A percentile compares a stretch with the other conserved stretches of the same genome.
Evolutionary conservation across 371 early-diverging fungal species (phyloP).

Genomic region (Quaeritorhiza haematococci): DNA sequence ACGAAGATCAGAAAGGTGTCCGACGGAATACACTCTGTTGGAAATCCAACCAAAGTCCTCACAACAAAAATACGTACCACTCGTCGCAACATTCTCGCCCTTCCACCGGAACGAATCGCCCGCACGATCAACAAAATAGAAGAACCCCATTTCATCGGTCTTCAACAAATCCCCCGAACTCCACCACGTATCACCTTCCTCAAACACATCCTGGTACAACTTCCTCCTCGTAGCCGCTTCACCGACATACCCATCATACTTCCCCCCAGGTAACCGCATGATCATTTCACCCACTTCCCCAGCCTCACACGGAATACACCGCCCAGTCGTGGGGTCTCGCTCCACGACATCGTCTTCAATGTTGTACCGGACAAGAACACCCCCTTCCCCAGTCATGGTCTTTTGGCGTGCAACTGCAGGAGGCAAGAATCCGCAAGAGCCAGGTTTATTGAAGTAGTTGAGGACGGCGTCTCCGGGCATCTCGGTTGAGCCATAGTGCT

Average conservation of each 20-base stretch:
- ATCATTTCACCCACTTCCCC: constrained; percentile 51
- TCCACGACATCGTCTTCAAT: constrained; percentile 36
- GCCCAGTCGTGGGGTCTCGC: constrained; percentile 35
- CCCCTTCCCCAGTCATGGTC: constrained; percentile 21
- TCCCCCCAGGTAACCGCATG: constrained; percentile 22
- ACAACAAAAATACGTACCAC: constrained; percentile 19
- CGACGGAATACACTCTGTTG: no score
- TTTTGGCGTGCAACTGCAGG: constrained; percentile 34
- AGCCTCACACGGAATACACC: constrained; percentile 36
- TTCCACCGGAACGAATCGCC: constrained; percentile 70
- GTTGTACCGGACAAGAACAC: constrained; percentile 27
- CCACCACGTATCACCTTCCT: constrained; percentile 53
- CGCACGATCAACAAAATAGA: constrained; percentile 67
- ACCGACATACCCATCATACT: constrained; percentile 34
- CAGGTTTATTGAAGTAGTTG: constrained; percentile 20
- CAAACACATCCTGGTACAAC: constrained; percentile 29
- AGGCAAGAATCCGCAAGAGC: constrained; percentile 24
- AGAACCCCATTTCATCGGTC: constrained; percentile 50
- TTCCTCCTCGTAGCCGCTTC: constrained; percentile 46
- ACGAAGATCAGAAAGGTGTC: no score
- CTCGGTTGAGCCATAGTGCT: constrained; percentile 59
- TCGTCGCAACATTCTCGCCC: constrained; percentile 62
- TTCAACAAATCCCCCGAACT: constrained; percentile 64
- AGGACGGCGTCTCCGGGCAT: constrained; percentile 29
- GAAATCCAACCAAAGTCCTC: background rate